Evolutionary conservation across 2,329 filamentous ascomycete genomes (phyloP), one percentile per base, ranked within the genome.

Genomic region (Rhinocladiella similis): DNA sequence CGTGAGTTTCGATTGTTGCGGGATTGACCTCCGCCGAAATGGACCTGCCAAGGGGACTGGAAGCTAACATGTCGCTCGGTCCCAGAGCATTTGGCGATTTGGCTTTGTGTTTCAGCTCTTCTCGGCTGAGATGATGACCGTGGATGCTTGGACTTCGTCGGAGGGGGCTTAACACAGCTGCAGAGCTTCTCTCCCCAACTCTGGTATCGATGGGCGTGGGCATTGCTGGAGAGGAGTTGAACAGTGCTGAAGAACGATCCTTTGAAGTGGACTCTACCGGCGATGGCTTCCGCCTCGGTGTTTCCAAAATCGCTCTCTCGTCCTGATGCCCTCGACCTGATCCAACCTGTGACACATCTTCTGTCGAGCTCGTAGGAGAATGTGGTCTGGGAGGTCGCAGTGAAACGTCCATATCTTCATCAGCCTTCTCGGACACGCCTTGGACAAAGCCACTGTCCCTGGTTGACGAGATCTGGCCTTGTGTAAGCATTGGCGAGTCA

Each of bases 221-320:
- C 29, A 57, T 62, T 9, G 71, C 71, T 20, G 77, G 74, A 12
- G 75, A 73, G 29, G 74, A 73, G 53, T 74, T 68, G 63, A 80
- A 78, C 3, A 80, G 68, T 25, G 74, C 70, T 13, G 78, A 77
- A 7, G 75, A 74, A 55, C 73, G 72, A 54, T 80, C 73, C 60
- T 77, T 77, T 27, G 73, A 70, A 7, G 72, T 74, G 18, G 75
- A 71, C 46, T 76, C 72, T 18, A 77, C 65, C 6, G 75, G 73
- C 13, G 70, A 70, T 36, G 70, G 67, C 42, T 65, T 59, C 48
- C 62, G 53, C 50, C 53, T 59, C n/a, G 55, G 58, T 13, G 61
- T 63, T 33, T 55, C 54, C 14, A 57, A 27, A 19, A 41, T 45
- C 9, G 33, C 35, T 27, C 18, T 16, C 36, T 54, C 53, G 18